Evolutionary conservation across 129 eudicot genomes (phyloP), one percentile per base, ranked within the genome.

Genomic region (Chrysanthemum lavandulifolium): DNA sequence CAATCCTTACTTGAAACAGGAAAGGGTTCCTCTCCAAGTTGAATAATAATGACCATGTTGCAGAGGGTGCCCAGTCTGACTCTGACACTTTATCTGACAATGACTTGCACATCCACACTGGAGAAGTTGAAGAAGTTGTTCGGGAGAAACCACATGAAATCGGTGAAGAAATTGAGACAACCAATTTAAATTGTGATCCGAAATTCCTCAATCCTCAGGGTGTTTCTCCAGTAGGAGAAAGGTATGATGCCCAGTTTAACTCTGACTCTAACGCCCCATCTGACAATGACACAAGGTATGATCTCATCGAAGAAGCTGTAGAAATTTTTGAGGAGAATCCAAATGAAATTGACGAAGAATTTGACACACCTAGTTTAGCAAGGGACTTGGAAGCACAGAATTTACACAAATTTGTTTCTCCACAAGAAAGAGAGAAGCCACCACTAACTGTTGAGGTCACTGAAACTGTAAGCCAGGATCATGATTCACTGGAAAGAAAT

Each of bases 1-100:
- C 5, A 31, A 29, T 8, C 43, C 33, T 63, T 68, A 69, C 65
- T 53, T 73, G 65, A 76, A 68, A 66, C 95, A 94, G 99, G 89
- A 94, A 90, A 73, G 99, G 88, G 51, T 90, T 94, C 73, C 88
- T 90, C 47, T 82, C 94, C 61, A 86, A 78, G 71, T 71, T 78
- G 77, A 87, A 81, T 74, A 84, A 68, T 45, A 64, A 65, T 67
- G 79, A 25, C 65, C 81, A 73, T 59, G 74, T 68, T 76, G 66
- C 80, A 62, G 68, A 68, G 60, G 33, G 53, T 10, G 61, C 59
- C 48, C 84, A 61, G 58, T 60, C 77, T 10, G 76, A 77, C 58
- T 70, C 81, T 61, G 80, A 74, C 69, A 55, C 81, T 43, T 74
- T 82, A n/a, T 84, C 80, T 68, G 21, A 23, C 21, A 67, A 68